Base-by-base conservation (phyloP, 2,329 filamentous ascomycete genomes). In the Arthrobotrys sphaeroides region DNA sequence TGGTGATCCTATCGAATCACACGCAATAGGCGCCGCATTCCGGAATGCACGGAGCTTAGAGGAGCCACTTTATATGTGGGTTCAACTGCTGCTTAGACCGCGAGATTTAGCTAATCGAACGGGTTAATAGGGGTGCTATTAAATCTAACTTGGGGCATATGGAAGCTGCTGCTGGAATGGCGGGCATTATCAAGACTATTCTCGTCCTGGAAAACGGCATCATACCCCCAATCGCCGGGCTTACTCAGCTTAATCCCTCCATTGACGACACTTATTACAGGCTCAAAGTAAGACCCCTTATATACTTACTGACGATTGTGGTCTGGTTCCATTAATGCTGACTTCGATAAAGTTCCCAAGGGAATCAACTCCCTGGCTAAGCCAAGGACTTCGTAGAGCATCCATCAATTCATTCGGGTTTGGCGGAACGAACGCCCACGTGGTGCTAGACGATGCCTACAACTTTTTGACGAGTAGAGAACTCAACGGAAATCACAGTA, bases 81-180 rank as follows among this genome's bases (percentile, higher is more conserved):
- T 10, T 5, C 18, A 22, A 6, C 18, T n/a, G n/a, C 45, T 51
- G 26, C n/a, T n/a, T n/a, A n/a, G 33, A 7, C n/a, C 33, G 7
- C n/a, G 33, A 38, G 33, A 38, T 38, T 38, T n/a, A 7, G 33
- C 7, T 38, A 53, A 53, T 47, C 12, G 10, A 20, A 5, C 18
- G 20, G 18, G 5, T 26, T 6, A 55, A 20, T 38, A 72, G 88
- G 1, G 86, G 86, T 2, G 87, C 86, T 0, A 78, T 87, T 60
- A 88, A 88, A 78, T 84, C 86, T 0, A 87, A 87, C 61, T 84
- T 87, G 33, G 86, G 86, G 2, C 86, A 87, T 77, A 81, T 87
- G 0, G 86, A 87, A 77, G 86, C 85, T 2, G 84, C 85, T 7
- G 85, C 85, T 3, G 86, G 86, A 1, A 82, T 87, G 5, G 85